Percentiles rank a stretch among this genome's conserved stretches.
Evolutionary conservation across 306 rosid species (phyloP).

Genomic region (Vigna hirtella): DNA sequence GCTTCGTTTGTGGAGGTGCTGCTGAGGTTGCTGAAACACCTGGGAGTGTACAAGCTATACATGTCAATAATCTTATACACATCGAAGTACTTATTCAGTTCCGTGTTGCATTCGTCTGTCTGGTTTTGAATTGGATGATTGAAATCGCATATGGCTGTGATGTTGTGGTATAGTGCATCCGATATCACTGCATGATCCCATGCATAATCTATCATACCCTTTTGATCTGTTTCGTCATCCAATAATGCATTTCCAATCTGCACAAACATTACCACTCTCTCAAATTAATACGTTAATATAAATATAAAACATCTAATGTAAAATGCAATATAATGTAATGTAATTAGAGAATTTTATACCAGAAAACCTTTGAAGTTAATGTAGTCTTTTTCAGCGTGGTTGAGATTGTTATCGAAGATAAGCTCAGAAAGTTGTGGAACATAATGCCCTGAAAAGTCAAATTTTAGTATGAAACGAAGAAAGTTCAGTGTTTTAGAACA

Average conservation of each 20-base stretch:
- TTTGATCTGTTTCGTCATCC: constrained; percentile 63
- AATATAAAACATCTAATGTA: not conserved
- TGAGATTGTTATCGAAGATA: constrained; percentile 55
- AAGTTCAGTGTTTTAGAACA: not conserved
- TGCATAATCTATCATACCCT: constrained; percentile 65
- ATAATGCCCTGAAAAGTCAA: constrained; percentile 72
- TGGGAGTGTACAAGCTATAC: constrained; percentile 64
- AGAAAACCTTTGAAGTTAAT: constrained; percentile 76
- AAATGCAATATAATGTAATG: too few species aligned
- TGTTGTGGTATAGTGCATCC: constrained; percentile 50
- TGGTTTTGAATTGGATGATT: constrained; percentile 30
- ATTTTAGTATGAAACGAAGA: not conserved
- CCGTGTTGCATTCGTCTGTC: constrained; percentile 37
- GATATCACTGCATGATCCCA: constrained; percentile 70
- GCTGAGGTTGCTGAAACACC: constrained; percentile 43
- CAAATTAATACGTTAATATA: not conserved
- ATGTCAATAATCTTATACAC: constrained; percentile 54
- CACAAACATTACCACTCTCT: not conserved
- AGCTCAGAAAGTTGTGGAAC: constrained; percentile 85
- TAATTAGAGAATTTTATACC: constrained; percentile 46
- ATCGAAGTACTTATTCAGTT: constrained; percentile 46
- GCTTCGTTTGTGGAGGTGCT: constrained; percentile 30
- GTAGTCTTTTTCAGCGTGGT: constrained; percentile 42
- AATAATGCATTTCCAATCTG: constrained; percentile 64
- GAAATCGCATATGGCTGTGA: constrained; percentile 52